Conservation (phyloP, 768 basidiomycete species). For the Boletus sensibilis region DNA sequence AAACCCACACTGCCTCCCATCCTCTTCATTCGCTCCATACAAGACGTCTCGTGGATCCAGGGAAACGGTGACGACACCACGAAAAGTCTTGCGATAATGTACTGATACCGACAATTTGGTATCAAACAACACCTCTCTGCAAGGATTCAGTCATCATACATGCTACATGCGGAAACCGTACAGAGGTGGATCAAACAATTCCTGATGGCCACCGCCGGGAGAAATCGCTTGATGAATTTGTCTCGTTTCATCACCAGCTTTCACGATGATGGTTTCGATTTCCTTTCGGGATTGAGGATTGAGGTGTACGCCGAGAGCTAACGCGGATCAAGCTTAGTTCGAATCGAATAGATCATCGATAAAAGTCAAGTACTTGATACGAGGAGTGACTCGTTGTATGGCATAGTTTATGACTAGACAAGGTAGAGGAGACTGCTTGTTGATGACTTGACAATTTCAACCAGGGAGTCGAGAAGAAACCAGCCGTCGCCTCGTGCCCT, state of each 20-base stretch:
- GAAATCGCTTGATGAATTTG: neutral
- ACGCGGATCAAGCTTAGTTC: neutral
- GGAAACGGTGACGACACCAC: neutral
- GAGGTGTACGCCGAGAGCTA: neutral
- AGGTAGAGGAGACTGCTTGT: too few species aligned
- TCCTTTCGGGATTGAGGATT: neutral
- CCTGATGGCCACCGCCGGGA: neutral
- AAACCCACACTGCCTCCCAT: neutral
- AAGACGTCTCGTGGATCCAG: neutral
- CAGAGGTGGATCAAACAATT: conserved; percentile 1
- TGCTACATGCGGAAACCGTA: neutral
- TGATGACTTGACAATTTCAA: neutral
- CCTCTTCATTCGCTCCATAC: neutral
- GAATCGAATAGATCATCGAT: too few species aligned
- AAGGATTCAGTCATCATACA: neutral
- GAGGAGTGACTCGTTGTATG: neutral
- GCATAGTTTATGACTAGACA: neutral
- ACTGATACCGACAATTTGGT: neutral
- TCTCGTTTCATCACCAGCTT: neutral
- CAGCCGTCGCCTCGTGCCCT: neutral
- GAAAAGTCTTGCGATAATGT: neutral
- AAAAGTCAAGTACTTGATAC: neutral
- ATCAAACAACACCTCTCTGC: neutral
- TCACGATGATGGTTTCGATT: neutral
- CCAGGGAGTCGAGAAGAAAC: neutral